A percentile compares a stretch with the other conserved stretches of the same genome.
These are phyloP conservation scores for Leccinum fallax DNA, from an alignment of 1,284 basidiomycete genomes.

Conservation along the genomic window DNA sequence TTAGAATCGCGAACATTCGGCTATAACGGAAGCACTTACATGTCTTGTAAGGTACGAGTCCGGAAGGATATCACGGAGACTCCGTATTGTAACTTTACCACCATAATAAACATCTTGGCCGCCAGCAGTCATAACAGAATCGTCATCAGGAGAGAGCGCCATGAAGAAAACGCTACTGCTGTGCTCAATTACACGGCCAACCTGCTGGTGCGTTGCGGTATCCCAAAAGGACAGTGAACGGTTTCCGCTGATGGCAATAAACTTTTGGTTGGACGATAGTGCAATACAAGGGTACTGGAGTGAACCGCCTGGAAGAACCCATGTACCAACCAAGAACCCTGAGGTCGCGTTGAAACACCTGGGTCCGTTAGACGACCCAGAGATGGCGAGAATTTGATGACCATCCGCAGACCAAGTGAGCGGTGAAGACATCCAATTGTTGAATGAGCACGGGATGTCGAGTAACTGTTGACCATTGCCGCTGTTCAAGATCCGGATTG, in stretches of 20 bases:
- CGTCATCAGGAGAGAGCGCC: too few relatives aligned
- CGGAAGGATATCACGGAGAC: too few relatives aligned
- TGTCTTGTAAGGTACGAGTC: too few relatives aligned
- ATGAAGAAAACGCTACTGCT: background rate
- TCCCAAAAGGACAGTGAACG: background rate
- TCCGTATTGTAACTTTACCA: too few relatives aligned
- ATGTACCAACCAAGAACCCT: background rate
- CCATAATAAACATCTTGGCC: too few relatives aligned
- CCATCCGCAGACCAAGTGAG: conserved; percentile 4
- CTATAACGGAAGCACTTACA: too few relatives aligned
- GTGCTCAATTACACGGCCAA: background rate
- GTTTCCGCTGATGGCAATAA: background rate
- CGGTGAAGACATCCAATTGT: fast-evolving
- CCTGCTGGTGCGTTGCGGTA: background rate
- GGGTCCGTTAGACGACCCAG: background rate
- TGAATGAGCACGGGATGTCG: background rate
- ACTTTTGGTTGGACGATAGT: background rate
- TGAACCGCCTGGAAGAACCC: background rate
- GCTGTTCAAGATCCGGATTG: background rate
- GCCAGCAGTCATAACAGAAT: too few relatives aligned
- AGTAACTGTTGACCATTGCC: background rate
- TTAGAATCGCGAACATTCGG: too few relatives aligned
- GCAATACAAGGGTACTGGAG: background rate
- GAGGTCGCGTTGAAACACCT: conserved; percentile 1
- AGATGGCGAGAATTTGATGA: background rate